Conservation (phyloP, 2,329 filamentous ascomycete genomes). For the Aspergillus quadricinctus region DNA sequence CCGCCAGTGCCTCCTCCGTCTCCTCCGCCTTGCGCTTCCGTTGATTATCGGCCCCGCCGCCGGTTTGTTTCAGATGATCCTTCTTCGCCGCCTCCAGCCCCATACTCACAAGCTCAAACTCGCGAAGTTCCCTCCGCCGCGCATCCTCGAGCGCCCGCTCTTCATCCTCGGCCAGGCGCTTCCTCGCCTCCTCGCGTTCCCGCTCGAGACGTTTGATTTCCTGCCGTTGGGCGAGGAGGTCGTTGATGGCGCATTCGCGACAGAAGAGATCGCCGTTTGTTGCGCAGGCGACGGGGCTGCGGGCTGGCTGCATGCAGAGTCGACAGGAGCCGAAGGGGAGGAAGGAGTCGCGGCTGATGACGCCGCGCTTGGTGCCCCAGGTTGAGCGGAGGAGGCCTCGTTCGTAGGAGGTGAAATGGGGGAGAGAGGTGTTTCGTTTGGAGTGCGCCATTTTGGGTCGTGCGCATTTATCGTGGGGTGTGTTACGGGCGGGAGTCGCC, state of each 20-base stretch:
- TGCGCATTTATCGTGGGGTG: not conserved
- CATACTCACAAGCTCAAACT: constrained; percentile 82
- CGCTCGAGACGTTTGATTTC: constrained; percentile 81
- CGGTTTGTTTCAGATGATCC: constrained; percentile 9
- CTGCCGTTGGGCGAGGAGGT: constrained; percentile 85
- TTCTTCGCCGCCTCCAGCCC: constrained; percentile 45
- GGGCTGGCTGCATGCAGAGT: constrained; percentile 76
- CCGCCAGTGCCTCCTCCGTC: constrained; percentile 23
- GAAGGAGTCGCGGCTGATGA: constrained; percentile 84
- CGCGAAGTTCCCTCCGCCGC: constrained; percentile 63
- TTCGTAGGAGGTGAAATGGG: constrained; percentile 93
- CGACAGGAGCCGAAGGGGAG: constrained; percentile 85
- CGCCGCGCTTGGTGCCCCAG: constrained; percentile 80
- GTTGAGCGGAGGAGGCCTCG: constrained; percentile 72
- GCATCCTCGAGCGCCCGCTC: constrained; percentile 65
- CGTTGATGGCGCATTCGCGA: constrained; percentile 84
- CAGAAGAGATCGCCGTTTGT: constrained; percentile 85
- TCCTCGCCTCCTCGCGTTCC: constrained; percentile 56
- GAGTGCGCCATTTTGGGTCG: constrained; percentile 41
- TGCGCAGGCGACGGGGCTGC: constrained; percentile 76
- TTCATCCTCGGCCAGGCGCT: constrained; percentile 59
- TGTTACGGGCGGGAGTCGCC: not conserved
- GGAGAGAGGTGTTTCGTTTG: constrained; percentile 86
- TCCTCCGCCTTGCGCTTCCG: constrained; percentile 29
- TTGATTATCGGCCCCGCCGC: constrained; percentile 12